Conservation (phyloP, 495 filamentous ascomycete species). For the Tuber umbilicatum region DNA sequence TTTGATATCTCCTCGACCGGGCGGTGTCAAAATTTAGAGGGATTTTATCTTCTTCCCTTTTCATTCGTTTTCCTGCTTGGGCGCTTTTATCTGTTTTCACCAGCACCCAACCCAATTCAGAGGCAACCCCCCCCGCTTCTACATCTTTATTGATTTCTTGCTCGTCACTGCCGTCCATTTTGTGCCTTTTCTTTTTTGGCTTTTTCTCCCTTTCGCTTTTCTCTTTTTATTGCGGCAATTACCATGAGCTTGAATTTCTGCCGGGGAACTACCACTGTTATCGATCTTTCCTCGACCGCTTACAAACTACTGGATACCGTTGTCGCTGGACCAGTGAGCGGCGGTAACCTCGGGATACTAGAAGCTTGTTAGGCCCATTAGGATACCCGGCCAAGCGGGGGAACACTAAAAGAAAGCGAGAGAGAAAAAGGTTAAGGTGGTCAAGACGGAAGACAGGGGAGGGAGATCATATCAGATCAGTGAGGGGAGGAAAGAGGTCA, state of each 20-base stretch:
- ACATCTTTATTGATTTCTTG: neutral
- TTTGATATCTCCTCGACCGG: neutral
- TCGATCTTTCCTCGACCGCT: slow-evolving; percentile 9
- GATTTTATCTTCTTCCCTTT: neutral
- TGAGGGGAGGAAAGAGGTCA: neutral
- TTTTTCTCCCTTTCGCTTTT: slow-evolving; percentile 7
- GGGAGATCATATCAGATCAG: neutral
- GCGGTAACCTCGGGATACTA: neutral
- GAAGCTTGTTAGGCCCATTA: neutral
- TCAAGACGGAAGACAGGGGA: neutral
- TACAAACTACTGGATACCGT: slow-evolving; percentile 15
- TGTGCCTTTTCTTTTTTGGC: slow-evolving; percentile 9
- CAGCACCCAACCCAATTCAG: neutral
- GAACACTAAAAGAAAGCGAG: neutral
- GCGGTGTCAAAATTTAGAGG: neutral
- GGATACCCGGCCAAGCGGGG: neutral
- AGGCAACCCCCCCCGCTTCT: neutral
- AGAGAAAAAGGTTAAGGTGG: neutral
- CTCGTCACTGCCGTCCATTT: neutral
- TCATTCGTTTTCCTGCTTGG: neutral
- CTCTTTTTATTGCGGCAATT: slow-evolving; percentile 19
- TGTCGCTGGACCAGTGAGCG: slow-evolving; percentile 9
- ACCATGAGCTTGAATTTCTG: slow-evolving; percentile 28
- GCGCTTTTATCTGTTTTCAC: neutral
- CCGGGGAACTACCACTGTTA: slow-evolving; percentile 16